A percentile compares a stretch with the other conserved stretches of the same genome.
These are phyloP conservation scores for Ascoidea tarda DNA, from an alignment of 805 yeast genomes.

Conservation along the genomic window DNA sequence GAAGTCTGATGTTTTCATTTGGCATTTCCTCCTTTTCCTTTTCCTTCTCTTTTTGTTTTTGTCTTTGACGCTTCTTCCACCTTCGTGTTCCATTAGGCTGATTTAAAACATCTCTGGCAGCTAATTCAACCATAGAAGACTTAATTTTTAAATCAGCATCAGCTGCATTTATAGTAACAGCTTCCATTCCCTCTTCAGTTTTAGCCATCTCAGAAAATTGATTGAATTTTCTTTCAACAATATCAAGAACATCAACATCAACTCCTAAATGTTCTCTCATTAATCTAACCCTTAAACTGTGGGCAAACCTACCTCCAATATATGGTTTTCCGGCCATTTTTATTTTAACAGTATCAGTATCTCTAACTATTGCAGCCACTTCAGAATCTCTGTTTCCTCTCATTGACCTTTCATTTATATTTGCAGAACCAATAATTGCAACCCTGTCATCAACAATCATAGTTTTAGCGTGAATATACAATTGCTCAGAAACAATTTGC, in stretches of 20 bases:
- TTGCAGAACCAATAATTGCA: slow-evolving; percentile 95
- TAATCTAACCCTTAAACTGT: slow-evolving; percentile 72
- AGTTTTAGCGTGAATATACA: slow-evolving; percentile 86
- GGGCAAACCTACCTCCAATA: slow-evolving; percentile 78
- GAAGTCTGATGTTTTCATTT: slow-evolving; percentile 14
- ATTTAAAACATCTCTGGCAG: slow-evolving; percentile 50
- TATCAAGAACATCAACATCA: slow-evolving; percentile 74
- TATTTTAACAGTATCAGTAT: slow-evolving; percentile 51
- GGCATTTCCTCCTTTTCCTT: neutral
- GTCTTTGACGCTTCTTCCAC: slow-evolving; percentile 22
- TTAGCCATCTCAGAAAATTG: slow-evolving; percentile 23
- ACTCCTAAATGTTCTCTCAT: slow-evolving; percentile 97
- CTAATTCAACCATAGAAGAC: slow-evolving; percentile 67
- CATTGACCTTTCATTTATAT: slow-evolving; percentile 93
- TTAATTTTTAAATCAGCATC: slow-evolving; percentile 20
- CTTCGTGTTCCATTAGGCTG: slow-evolving; percentile 31
- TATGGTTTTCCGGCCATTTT: slow-evolving; percentile 74
- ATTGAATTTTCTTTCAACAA: slow-evolving; percentile 61
- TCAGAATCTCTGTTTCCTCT: slow-evolving; percentile 91
- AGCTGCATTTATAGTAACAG: slow-evolving; percentile 30
- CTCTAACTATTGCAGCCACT: slow-evolving; percentile 80
- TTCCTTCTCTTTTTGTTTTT: slow-evolving; percentile 1
- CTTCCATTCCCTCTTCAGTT: slow-evolving; percentile 2
- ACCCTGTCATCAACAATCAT: slow-evolving; percentile 87
- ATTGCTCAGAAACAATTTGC: slow-evolving; percentile 72